A percentile compares a stretch with the other conserved stretches of the same genome.
These are phyloP conservation scores for Mycothermus thermophilus DNA, from an alignment of 495 filamentous ascomycete genomes.

Conservation along the genomic window DNA sequence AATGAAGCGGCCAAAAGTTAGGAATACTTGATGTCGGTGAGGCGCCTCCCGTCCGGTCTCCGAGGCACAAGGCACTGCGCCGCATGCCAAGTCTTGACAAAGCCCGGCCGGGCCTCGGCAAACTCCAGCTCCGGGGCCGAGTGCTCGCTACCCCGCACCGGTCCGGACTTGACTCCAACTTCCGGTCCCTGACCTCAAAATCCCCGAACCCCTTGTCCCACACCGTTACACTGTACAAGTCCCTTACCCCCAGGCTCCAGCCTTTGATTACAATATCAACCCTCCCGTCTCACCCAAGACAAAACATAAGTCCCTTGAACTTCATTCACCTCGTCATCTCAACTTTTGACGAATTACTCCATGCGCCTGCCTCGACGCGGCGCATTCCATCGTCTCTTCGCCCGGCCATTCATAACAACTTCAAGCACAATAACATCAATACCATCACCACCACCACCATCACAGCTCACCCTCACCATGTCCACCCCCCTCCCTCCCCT, in stretches of 20 bases:
- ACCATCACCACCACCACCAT: background rate
- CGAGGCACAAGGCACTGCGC: too few species aligned
- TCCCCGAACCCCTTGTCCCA: background rate
- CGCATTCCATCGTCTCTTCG: too few species aligned
- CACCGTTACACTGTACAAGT: background rate
- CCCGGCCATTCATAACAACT: background rate
- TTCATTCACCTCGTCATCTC: too few species aligned
- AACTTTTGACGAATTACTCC: background rate
- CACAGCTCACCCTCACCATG: constrained; percentile 10
- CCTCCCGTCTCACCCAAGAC: background rate
- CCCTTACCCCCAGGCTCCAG: background rate
- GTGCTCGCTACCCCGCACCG: background rate
- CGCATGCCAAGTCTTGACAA: too few species aligned
- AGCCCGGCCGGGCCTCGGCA: too few species aligned
- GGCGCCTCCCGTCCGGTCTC: too few species aligned
- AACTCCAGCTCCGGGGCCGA: too few species aligned
- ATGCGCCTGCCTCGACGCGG: background rate
- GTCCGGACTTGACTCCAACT: background rate
- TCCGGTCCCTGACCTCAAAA: background rate
- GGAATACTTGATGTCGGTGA: too few species aligned
- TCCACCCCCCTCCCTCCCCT: constrained; percentile 31
- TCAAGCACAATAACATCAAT: background rate
- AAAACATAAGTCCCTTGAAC: too few species aligned
- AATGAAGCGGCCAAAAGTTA: too few species aligned
- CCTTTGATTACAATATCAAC: background rate